phyloP scores from a whole-genome alignment of 345 rosid species.

The Salix udensis region DNA sequence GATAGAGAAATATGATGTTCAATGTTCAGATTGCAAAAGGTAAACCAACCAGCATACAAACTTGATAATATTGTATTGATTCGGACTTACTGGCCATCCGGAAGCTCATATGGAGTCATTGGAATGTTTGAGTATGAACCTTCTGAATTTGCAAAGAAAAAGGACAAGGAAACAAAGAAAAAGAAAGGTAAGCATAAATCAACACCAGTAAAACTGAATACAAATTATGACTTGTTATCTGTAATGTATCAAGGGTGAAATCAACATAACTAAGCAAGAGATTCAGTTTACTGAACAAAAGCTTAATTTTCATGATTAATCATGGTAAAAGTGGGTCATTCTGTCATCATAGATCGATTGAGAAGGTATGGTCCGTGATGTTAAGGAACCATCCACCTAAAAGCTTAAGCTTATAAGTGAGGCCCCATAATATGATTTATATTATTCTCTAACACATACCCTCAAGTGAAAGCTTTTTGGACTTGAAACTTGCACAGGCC shows the following conservation, averaged over 20 bases:
- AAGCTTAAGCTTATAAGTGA: no score
- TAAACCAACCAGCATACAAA: not conserved
- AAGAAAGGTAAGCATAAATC: not conserved
- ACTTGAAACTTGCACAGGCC: no score
- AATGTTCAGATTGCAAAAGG: not conserved
- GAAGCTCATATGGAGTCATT: slow-evolving; percentile 96
- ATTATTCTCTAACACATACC: no score
- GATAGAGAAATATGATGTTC: not conserved
- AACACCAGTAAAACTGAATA: not conserved
- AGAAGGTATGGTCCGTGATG: not conserved
- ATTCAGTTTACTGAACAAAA: not conserved
- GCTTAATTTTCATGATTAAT: not conserved
- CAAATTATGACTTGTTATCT: not conserved
- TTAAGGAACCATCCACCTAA: no score
- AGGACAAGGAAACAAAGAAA: not conserved
- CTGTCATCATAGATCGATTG: not conserved
- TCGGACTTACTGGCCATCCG: slow-evolving; percentile 97
- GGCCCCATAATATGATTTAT: no score
- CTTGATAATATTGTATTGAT: not conserved
- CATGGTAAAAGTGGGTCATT: not conserved
- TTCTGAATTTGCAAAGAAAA: slow-evolving; percentile 38
- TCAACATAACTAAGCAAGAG: not conserved
- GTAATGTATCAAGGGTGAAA: not conserved
- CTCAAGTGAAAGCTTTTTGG: no score
- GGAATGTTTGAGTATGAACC: slow-evolving; percentile 91